Percentiles rank a stretch among this genome's conserved stretches.
Conservation (phyloP, 352 stramenopile species). For the Globisporangium polare region DNA sequence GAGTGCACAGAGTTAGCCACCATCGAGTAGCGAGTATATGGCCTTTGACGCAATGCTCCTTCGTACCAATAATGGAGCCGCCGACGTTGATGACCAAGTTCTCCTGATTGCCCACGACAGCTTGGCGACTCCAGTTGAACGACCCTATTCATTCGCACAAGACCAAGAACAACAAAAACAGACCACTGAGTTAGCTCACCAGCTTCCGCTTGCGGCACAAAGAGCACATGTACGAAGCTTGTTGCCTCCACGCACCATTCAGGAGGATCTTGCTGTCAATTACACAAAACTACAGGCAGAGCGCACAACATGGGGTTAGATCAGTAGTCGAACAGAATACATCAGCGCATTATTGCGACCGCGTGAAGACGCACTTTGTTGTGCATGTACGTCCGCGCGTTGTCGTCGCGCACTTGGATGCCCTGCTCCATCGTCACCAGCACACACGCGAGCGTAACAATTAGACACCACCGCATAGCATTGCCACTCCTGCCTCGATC, state of each 20-base stretch:
- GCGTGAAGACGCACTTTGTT: constrained; percentile 43
- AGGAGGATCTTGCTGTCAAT: constrained; percentile 57
- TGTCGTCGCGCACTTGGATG: constrained; percentile 60
- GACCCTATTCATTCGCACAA: constrained; percentile 34
- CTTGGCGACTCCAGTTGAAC: constrained; percentile 77
- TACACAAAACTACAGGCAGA: constrained; percentile 46
- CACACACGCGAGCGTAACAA: not conserved
- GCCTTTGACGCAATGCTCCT: not conserved
- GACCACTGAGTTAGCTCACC: not conserved
- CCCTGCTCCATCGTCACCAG: constrained; percentile 25
- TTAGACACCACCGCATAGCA: not conserved
- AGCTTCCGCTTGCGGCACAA: not conserved
- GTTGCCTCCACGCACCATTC: constrained; percentile 32
- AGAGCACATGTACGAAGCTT: not conserved
- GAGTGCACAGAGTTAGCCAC: not conserved
- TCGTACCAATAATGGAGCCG: constrained; percentile 50
- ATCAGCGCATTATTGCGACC: no score
- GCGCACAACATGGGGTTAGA: not conserved
- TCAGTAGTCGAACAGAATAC: not conserved
- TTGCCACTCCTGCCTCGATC: not conserved
- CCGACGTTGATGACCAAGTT: constrained; percentile 56
- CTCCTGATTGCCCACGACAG: constrained; percentile 56
- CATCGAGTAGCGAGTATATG: no score
- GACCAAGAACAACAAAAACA: no score
- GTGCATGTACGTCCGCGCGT: constrained; percentile 60